Evolutionary conservation across 2,329 filamentous ascomycete genomes (phyloP).

Genomic region (Fonsecaea pedrosoi): DNA sequence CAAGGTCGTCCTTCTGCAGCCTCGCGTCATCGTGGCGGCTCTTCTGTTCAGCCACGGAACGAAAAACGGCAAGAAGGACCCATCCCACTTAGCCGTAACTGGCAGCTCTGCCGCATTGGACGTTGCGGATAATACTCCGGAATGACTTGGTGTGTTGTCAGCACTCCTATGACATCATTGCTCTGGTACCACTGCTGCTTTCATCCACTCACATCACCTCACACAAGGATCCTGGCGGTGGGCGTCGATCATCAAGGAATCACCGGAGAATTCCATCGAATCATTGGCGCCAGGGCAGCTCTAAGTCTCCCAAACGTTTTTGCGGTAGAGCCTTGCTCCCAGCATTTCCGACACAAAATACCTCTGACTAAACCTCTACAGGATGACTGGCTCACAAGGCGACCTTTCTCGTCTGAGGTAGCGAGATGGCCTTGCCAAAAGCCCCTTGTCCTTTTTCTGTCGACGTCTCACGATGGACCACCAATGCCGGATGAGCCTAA

Average conservation of each 20-base stretch:
- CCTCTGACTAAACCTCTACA: slow-evolving; percentile 20
- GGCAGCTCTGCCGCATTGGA: background rate
- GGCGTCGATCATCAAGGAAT: slow-evolving; percentile 18
- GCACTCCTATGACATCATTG: background rate
- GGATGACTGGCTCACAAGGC: background rate
- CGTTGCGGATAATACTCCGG: background rate
- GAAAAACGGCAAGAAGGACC: background rate
- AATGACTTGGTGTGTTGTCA: slow-evolving; percentile 2
- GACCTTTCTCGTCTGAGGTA: slow-evolving; percentile 10
- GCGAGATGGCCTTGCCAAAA: slow-evolving; percentile 8
- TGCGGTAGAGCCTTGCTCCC: slow-evolving; percentile 22
- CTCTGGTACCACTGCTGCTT: no score
- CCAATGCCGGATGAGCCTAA: slow-evolving; percentile 21
- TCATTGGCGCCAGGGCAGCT: background rate
- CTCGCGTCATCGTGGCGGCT: background rate
- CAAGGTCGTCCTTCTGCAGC: background rate
- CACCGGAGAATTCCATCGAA: slow-evolving; percentile 11
- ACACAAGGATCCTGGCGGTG: background rate
- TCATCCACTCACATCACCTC: no score
- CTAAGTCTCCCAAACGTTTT: slow-evolving; percentile 15
- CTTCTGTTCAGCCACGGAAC: background rate
- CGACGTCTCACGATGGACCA: slow-evolving; percentile 6
- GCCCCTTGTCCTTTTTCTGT: background rate
- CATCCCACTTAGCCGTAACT: background rate
- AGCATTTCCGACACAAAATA: slow-evolving; percentile 16